Percentiles rank a stretch among this genome's conserved stretches.
Conservation (phyloP, 192 early-diverging fungal species). For the Pecoramyces ruminantium region DNA sequence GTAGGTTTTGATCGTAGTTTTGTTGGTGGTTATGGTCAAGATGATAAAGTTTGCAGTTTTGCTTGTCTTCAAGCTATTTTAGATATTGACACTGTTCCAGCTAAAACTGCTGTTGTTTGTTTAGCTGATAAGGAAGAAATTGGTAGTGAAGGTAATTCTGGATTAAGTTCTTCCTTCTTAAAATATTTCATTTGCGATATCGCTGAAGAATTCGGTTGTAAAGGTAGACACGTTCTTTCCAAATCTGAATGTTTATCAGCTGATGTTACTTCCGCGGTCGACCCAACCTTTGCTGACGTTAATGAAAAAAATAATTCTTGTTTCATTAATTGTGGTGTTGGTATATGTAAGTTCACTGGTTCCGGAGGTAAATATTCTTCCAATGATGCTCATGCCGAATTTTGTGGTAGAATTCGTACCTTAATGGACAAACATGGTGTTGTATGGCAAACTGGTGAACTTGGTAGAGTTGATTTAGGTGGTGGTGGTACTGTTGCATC, state of each 20-base stretch:
- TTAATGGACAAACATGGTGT: neutral
- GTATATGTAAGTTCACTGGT: neutral
- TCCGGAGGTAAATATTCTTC: neutral
- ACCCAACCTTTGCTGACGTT: neutral
- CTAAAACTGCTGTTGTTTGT: neutral
- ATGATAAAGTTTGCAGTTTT: neutral
- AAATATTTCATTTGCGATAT: neutral
- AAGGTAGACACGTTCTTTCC: neutral
- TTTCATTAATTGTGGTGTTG: neutral
- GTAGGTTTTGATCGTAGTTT: neutral
- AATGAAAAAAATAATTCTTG: neutral
- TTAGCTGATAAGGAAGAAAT: neutral
- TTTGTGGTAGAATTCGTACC: neutral
- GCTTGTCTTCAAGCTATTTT: neutral
- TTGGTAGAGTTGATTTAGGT: neutral
- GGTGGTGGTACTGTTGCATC: neutral
- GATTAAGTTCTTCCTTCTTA: neutral
- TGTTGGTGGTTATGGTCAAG: neutral
- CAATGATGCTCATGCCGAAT: neutral
- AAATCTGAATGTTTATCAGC: neutral
- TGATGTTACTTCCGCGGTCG: neutral
- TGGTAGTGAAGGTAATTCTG: neutral
- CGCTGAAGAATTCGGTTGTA: neutral
- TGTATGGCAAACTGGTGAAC: neutral
- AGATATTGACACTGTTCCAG: neutral